phyloP scores from a whole-genome alignment of 2,329 filamentous ascomycete genomes.

The Pseudogymnoascus sp. region DNA sequence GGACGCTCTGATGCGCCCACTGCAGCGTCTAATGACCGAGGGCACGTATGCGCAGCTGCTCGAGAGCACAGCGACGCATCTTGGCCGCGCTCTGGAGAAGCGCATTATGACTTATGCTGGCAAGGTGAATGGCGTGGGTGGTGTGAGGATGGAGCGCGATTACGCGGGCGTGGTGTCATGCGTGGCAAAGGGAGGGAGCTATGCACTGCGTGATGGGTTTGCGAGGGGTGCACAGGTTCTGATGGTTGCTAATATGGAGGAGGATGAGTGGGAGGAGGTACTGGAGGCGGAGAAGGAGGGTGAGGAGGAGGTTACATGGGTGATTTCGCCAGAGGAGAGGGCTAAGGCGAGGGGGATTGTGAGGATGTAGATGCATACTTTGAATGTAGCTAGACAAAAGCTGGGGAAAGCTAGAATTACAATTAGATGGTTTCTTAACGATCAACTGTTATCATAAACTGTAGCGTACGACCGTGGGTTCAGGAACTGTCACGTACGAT shows the following conservation, averaged over 20 bases:
- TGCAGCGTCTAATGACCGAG: slow-evolving; percentile 75
- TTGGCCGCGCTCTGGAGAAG: slow-evolving; percentile 78
- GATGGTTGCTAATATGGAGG: slow-evolving; percentile 88
- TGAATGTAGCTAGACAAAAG: not conserved
- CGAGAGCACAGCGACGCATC: slow-evolving; percentile 63
- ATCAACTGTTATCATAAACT: not conserved
- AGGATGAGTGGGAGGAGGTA: slow-evolving; percentile 87
- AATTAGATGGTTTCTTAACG: not conserved
- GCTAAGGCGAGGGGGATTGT: slow-evolving; percentile 65
- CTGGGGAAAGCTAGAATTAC: not conserved
- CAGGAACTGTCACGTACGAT: too few species aligned
- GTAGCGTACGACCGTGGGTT: too few species aligned
- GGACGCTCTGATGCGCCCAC: slow-evolving; percentile 76
- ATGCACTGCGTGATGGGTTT: slow-evolving; percentile 72
- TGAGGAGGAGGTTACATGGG: slow-evolving; percentile 64
- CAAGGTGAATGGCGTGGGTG: slow-evolving; percentile 69
- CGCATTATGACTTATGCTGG: slow-evolving; percentile 75
- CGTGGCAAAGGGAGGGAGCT: slow-evolving; percentile 62
- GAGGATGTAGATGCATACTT: slow-evolving; percentile 18
- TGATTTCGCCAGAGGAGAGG: slow-evolving; percentile 66
- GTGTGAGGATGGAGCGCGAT: slow-evolving; percentile 77
- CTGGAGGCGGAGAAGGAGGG: slow-evolving; percentile 41
- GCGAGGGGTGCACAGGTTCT: slow-evolving; percentile 70
- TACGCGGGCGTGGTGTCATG: slow-evolving; percentile 65
- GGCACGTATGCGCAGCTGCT: slow-evolving; percentile 71